Evolutionary conservation across 1,139 yeast species (phyloP), one percentile per base, ranked within the genome.

Genomic region (Arxiozyma slooffiae): DNA sequence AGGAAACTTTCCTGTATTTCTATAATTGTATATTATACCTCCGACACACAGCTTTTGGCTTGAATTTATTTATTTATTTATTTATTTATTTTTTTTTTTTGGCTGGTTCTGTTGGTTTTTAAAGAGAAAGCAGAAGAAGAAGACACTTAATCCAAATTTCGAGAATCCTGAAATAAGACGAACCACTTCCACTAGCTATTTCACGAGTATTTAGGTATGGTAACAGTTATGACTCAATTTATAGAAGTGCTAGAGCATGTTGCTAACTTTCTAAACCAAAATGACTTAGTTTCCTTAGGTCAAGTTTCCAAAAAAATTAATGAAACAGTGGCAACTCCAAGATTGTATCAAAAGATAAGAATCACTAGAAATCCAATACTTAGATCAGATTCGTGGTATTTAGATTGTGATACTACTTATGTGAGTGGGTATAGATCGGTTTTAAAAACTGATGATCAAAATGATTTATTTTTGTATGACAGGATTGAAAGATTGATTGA

Each of bases 401-500:
- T 70, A 14, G 72, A 68, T 24, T 50, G 65, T 11, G 58, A 55
- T 9, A 56, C 50, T 39, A 64, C 71, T 0, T 67, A 61, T 51
- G 40, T 71, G 1, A 53, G 66, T 41, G 73, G 73, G 0, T 57
- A 55, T 26, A 53, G 62, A 23, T 52, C 61, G 0, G 23, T 60
- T 5, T 50, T 52, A 17, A 64, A 65, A 50, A 57, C 60, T 16
- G 51, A 47, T 1, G n/a, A n/a, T n/a, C n/a, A n/a, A n/a, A n/a
- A n/a, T n/a, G n/a, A n/a, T n/a, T n/a, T n/a, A n/a, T n/a, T n/a
- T n/a, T n/a, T n/a, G 1, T 63, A 65, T 44, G 63, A 68, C 47
- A 66, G 64, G 50, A 42, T 69, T 5, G 55, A 57, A n/a, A 50
- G 60, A 17, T 49, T 70, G 16, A 30, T 57, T 20, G 60, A 60